These are phyloP conservation scores for Apophysomyces variabilis DNA, from an alignment of 371 early-diverging fungal species.

Conservation along the genomic window DNA sequence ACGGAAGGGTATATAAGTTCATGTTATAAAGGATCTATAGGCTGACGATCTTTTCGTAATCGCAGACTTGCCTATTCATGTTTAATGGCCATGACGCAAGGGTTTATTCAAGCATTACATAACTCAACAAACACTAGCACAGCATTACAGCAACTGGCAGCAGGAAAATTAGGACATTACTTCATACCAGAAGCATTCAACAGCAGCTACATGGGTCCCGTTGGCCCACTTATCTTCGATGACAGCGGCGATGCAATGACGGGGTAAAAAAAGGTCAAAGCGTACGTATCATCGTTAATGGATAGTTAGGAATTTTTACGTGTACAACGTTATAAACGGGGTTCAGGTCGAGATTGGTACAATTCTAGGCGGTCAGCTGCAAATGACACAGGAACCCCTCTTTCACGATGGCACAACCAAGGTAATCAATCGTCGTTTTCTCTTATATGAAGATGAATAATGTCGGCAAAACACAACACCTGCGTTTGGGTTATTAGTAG, in stretches of 20 bases:
- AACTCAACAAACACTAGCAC: conserved; percentile 22
- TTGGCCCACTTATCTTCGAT: conserved; percentile 44
- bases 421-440: conserved; percentile 8
- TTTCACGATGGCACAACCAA: conserved; percentile 40
- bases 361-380: conserved; percentile 36
- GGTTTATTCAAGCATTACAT: conserved; percentile 20
- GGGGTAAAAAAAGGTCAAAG: conserved; percentile 8
- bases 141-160: conserved; percentile 27
- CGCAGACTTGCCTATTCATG: conserved; percentile 18
- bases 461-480: background rate
- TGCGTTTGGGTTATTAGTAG: conserved; percentile 1
- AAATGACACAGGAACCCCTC: conserved; percentile 30
- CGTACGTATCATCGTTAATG: background rate
- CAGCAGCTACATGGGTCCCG: conserved; percentile 42
- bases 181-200: conserved; percentile 37
- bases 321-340: conserved; percentile 43
- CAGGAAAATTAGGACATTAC: conserved; percentile 20
- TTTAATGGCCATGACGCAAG: conserved; percentile 42
- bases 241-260: conserved; percentile 35
- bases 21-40: background rate
- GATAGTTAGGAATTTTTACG: conserved; percentile 35
- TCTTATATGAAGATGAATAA: background rate
- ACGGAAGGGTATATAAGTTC: conserved; percentile 37
- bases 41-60: background rate
- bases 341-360: conserved; percentile 33